phyloP scores from a whole-genome alignment of 768 basidiomycete species.

The Solioccasus polychromus region DNA sequence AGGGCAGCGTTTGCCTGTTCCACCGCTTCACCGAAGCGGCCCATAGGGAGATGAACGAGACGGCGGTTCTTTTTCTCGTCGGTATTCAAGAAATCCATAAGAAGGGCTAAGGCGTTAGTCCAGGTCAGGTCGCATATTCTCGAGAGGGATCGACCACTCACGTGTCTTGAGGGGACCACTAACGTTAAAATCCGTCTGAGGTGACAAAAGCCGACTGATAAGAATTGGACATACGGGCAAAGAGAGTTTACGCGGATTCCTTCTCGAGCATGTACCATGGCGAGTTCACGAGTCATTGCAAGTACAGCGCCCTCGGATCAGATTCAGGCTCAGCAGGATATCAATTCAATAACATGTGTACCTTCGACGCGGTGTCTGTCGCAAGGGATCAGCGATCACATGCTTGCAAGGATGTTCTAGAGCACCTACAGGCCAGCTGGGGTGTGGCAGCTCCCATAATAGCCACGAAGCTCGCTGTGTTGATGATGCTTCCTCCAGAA shows the following conservation, averaged over 20 bases:
- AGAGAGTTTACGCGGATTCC: constrained; percentile 95
- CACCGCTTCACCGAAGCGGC: constrained; percentile 94
- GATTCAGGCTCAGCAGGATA: constrained; percentile 7
- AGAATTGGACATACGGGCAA: constrained; percentile 73
- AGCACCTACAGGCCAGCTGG: constrained; percentile 81
- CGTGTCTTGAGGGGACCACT: constrained; percentile 96
- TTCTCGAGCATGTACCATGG: constrained; percentile 96
- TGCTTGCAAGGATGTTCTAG: background rate
- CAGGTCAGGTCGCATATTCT: background rate
- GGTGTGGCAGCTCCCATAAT: constrained; percentile 95
- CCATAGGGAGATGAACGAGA: constrained; percentile 91
- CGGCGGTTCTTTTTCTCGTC: constrained; percentile 92
- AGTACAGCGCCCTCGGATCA: constrained; percentile 82
- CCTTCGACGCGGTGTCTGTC: constrained; percentile 92
- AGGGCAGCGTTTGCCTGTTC: constrained; percentile 92
- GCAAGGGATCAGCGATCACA: constrained; percentile 6
- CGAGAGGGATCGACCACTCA: constrained; percentile 37
- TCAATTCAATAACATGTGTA: constrained; percentile 23
- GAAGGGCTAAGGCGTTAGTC: constrained; percentile 57
- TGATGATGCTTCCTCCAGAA: constrained; percentile 90
- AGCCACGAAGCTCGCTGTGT: constrained; percentile 97
- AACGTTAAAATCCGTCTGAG: constrained; percentile 8
- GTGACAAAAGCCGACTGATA: background rate
- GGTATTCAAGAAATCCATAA: constrained; percentile 98
- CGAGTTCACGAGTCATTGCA: constrained; percentile 96